phyloP scores from a whole-genome alignment of 2,329 filamentous ascomycete genomes.

The Ceratocystis diversiconidia region DNA sequence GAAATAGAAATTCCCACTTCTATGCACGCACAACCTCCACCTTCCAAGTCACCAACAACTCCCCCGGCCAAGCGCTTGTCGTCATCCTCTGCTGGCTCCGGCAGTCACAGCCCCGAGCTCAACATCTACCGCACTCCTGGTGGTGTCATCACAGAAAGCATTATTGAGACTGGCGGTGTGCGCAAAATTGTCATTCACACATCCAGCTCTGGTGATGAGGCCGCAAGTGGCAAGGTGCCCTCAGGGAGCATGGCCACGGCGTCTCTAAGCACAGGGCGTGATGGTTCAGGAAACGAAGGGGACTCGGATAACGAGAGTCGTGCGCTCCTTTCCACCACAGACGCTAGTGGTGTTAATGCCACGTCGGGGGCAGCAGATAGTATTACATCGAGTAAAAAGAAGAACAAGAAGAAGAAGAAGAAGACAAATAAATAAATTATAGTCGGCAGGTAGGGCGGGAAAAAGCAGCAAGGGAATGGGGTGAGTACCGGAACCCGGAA shows the following conservation, averaged over 20 bases:
- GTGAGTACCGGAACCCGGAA: no score
- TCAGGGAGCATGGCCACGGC: background rate
- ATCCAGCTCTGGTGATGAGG: constrained; percentile 26
- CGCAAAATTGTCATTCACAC: constrained; percentile 55
- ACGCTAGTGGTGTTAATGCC: background rate
- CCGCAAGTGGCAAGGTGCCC: background rate
- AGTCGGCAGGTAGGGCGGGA: no score
- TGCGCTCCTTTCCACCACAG: background rate
- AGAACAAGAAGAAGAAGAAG: constrained; percentile 16
- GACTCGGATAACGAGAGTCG: background rate
- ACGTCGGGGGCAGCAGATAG: background rate
- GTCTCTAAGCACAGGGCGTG: background rate
- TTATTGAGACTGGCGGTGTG: constrained; percentile 59
- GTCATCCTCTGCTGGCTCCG: background rate
- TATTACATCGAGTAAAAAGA: constrained; percentile 16
- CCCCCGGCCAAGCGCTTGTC: background rate
- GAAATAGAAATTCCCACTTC: background rate
- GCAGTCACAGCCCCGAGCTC: background rate
- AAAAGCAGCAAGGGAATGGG: no score
- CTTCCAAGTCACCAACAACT: background rate
- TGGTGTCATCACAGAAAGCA: constrained; percentile 65
- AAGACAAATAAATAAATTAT: constrained; percentile 16
- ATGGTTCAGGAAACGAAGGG: background rate
- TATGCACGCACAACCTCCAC: background rate
- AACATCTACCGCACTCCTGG: constrained; percentile 39